phyloP scores from a whole-genome alignment of 2,329 filamentous ascomycete species.

The Paradendryphiella salina region DNA sequence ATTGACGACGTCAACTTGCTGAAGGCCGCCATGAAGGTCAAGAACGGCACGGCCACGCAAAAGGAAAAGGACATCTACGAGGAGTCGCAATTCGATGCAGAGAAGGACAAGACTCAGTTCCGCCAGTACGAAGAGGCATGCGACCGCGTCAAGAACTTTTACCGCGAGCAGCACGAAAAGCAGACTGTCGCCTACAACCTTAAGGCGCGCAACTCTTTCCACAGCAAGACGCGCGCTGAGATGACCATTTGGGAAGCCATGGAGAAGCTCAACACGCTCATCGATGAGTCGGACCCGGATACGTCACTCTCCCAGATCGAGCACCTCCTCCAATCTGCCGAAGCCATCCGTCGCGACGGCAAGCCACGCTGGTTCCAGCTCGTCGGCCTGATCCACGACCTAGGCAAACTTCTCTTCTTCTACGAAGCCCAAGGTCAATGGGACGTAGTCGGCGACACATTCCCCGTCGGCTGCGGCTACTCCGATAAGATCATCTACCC shows the following conservation, averaged over 20 bases:
- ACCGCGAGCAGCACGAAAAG: constrained; percentile 70
- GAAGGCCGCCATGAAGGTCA: constrained; percentile 58
- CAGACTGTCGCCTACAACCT: constrained; percentile 86
- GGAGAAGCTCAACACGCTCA: constrained; percentile 86
- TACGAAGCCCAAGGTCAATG: constrained; percentile 85
- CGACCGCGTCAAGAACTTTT: constrained; percentile 85
- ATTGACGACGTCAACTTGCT: constrained; percentile 64
- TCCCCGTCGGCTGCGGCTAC: constrained; percentile 76
- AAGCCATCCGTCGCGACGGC: constrained; percentile 84
- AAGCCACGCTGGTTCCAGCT: constrained; percentile 83
- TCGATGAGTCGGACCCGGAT: constrained; percentile 90
- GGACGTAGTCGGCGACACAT: constrained; percentile 89
- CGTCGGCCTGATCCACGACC: constrained; percentile 75
- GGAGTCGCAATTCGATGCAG: constrained; percentile 68
- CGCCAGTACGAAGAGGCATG: constrained; percentile 82
- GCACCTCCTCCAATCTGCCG: constrained; percentile 84
- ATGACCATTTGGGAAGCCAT: constrained; percentile 92
- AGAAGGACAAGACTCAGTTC: constrained; percentile 80
- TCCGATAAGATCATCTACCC: constrained; percentile 79
- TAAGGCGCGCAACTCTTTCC: constrained; percentile 72
- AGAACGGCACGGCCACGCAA: constrained; percentile 51
- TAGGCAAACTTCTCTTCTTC: constrained; percentile 80
- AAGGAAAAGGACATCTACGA: constrained; percentile 57
- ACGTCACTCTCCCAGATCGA: constrained; percentile 86
- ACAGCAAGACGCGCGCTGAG: constrained; percentile 67